Evolutionary conservation across 768 basidiomycete species (phyloP), one percentile per base, ranked within the genome.

Genomic region (Hericium alpestre): DNA sequence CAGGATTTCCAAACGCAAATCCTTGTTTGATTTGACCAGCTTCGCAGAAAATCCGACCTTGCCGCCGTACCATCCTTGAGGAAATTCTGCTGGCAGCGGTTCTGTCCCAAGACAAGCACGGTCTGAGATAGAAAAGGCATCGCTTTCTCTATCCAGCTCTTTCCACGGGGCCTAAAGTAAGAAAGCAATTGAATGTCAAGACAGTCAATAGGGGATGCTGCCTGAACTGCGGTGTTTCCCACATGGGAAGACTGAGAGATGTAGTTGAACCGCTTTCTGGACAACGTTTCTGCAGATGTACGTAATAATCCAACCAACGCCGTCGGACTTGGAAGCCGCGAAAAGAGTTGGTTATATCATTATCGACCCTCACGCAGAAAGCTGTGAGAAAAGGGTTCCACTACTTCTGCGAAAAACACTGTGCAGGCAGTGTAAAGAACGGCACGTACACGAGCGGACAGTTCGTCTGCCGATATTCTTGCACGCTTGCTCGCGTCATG

Each of bases 81-180:
- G 61, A 32, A 51, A 16, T 8, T 11, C 38, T 23, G 32, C 18
- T 3, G n/a, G 7, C 3, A 18, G 18, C 9, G 39, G 59, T 12
- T 51, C 39, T 25, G 51, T 70, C 0, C 79, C 82, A 5, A 84
- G 64, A 15, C 74, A 76, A 3, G 71, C 71, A 15, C 64, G 66
- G 0, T 66, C 63, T 55, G 74, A 59, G 6, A 67, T 54, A 0
- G 23, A 22, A 4, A 83, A 67, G 5, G 70, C 69, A 1, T 65
- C 60, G 39, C 79, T 76, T 63, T 88, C 86, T 4, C 61, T 66
- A 61, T 87, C 83, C 3, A 87, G 68, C 64, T 86, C 82, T 46
- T 64, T 63, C 83, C 84, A 88, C 0, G 84, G 83, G 12, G 74
- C 72, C 84, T 87, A 49, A 15, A 56, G 27, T 50, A 12, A 1